Percentiles rank a stretch among this genome's conserved stretches.
phyloP scores from a whole-genome alignment of 139 green algal species.

The Diplosphaera chodatii region DNA sequence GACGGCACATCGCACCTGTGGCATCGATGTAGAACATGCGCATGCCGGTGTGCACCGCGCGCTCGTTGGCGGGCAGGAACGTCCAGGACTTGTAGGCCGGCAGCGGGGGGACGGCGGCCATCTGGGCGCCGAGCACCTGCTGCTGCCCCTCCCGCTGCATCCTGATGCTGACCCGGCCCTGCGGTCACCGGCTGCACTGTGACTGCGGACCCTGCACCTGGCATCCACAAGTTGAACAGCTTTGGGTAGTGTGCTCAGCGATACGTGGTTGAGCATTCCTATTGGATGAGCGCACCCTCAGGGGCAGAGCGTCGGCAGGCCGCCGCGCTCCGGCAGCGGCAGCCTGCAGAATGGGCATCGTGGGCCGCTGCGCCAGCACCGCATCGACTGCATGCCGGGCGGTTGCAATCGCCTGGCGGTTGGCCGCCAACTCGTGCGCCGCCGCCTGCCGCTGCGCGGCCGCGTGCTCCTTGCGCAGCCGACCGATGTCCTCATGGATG shows the following conservation, averaged over 20 bases:
- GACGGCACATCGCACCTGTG: slow-evolving; percentile 12
- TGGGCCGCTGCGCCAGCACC: background rate
- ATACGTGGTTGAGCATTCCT: too few species aligned
- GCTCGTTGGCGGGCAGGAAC: slow-evolving; percentile 46
- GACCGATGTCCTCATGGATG: background rate
- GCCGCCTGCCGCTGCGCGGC: slow-evolving; percentile 3
- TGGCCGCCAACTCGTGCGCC: background rate
- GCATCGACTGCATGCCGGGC: background rate
- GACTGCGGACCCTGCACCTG: too few species aligned
- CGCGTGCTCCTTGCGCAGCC: background rate
- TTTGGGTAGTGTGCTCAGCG: too few species aligned
- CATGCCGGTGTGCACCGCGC: slow-evolving; percentile 36
- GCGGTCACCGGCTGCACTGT: too few species aligned
- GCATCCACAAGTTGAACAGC: too few species aligned
- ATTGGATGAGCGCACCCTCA: background rate
- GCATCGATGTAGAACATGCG: slow-evolving; percentile 61
- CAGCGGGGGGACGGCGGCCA: background rate
- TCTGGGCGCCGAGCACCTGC: background rate
- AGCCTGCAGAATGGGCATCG: background rate
- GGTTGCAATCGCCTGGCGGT: background rate
- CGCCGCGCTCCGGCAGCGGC: background rate
- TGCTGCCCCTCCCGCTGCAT: background rate
- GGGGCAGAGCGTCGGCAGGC: background rate
- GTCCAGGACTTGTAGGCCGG: slow-evolving; percentile 55
- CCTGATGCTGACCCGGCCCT: background rate